Percentiles rank a stretch among this genome's conserved stretches.
Conservation (phyloP, 345 rosid species). For the Populus simonii region DNA sequence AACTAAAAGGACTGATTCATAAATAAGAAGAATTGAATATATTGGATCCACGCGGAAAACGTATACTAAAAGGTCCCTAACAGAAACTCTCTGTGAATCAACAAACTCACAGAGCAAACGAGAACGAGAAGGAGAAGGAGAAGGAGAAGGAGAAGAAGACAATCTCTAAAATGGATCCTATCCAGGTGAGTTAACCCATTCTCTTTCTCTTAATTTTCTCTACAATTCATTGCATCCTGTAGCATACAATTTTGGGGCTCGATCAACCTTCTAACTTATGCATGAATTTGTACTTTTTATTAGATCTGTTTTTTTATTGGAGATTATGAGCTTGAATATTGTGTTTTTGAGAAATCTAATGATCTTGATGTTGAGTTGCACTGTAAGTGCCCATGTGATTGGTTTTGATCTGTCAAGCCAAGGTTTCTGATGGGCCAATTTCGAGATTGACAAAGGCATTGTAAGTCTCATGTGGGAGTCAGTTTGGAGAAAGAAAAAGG, state of each 20-base stretch:
- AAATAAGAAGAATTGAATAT: constrained; percentile 4
- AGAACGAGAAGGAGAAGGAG: neutral
- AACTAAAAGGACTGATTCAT: neutral
- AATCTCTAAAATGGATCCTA: constrained; percentile 36
- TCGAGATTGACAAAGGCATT: neutral
- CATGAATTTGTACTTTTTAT: neutral
- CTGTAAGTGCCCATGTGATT: neutral
- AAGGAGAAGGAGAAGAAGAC: neutral
- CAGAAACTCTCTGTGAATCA: neutral
- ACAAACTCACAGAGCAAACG: no score
- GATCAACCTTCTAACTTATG: neutral
- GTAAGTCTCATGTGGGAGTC: neutral
- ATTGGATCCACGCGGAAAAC: neutral
- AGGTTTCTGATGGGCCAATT: neutral
- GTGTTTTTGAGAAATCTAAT: neutral
- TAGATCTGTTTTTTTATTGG: constrained; percentile 4
- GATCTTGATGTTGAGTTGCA: neutral
- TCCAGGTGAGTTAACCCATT: constrained; percentile 32
- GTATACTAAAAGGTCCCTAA: neutral
- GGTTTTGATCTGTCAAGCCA: neutral
- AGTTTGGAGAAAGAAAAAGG: neutral
- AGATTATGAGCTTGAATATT: neutral
- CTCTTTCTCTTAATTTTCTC: neutral
- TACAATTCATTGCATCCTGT: neutral
- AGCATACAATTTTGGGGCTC: neutral